Evolutionary conservation across 306 rosid genomes (phyloP).

Genomic region (Ochetophila trinervis): DNA sequence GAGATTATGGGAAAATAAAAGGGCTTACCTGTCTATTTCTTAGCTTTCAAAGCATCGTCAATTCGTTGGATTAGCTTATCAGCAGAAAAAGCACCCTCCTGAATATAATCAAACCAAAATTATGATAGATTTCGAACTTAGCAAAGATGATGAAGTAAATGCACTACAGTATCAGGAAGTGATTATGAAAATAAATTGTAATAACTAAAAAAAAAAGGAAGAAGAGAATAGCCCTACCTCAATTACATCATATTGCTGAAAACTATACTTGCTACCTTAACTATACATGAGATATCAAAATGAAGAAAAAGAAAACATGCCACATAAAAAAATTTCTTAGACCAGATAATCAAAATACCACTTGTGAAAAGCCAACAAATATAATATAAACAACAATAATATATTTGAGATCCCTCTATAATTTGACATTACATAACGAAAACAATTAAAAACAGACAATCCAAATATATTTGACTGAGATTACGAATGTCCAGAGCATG

Average conservation of each 20-base stretch:
- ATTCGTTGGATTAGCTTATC: constrained; percentile 69
- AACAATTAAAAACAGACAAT: not conserved
- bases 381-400: not conserved
- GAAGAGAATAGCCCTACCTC: too few species aligned
- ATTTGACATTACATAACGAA: not conserved
- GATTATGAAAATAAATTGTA: too few species aligned
- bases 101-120: constrained; percentile 21
- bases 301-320: not conserved
- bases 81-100: constrained; percentile 90
- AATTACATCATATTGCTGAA: too few species aligned
- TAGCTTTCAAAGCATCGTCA: constrained; percentile 60
- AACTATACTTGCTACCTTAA: too few species aligned
- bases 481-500: not conserved
- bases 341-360: not conserved
- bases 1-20: not conserved
- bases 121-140: not conserved
- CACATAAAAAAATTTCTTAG: not conserved
- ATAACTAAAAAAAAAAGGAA: too few species aligned
- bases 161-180: too few species aligned
- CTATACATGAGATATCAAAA: not conserved
- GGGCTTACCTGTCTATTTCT: constrained; percentile 51
- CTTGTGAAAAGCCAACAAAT: not conserved
- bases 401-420: not conserved
- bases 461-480: not conserved
- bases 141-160: too few species aligned